A percentile compares a stretch with the other conserved stretches of the same genome.
These are phyloP conservation scores for Xylariaceae sp. DNA, from an alignment of 2,329 filamentous ascomycete species.

Conservation along the genomic window DNA sequence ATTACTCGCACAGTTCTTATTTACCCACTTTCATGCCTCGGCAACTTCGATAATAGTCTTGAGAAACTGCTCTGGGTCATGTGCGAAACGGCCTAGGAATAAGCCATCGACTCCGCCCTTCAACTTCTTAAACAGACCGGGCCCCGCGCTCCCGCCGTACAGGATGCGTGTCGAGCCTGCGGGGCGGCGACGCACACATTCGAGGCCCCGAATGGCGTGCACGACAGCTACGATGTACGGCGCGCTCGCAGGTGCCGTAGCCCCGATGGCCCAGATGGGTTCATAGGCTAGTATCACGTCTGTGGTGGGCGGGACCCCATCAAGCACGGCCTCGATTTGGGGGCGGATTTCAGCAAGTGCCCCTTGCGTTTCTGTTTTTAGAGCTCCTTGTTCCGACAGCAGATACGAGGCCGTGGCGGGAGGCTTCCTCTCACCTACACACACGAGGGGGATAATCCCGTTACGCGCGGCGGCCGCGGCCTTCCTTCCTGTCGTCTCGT, in stretches of 20 bases:
- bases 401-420: background rate
- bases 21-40: slow-evolving; percentile 32
- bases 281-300: slow-evolving; percentile 80
- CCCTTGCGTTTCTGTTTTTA: slow-evolving; percentile 40
- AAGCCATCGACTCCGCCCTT: slow-evolving; percentile 70
- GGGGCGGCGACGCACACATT: slow-evolving; percentile 46
- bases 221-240: slow-evolving; percentile 71
- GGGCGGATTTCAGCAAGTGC: slow-evolving; percentile 63
- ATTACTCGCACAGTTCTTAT: background rate
- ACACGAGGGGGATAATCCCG: slow-evolving; percentile 72
- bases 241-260: slow-evolving; percentile 63
- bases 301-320: slow-evolving; percentile 54
- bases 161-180: slow-evolving; percentile 62
- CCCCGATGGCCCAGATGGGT: slow-evolving; percentile 85
- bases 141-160: slow-evolving; percentile 80
- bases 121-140: slow-evolving; percentile 67
- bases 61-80: slow-evolving; percentile 67
- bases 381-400: slow-evolving; percentile 32
- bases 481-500: slow-evolving; percentile 63
- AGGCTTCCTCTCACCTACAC: slow-evolving; percentile 64
- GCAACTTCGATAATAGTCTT: slow-evolving; percentile 70
- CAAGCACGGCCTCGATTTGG: slow-evolving; percentile 63
- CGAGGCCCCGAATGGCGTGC: slow-evolving; percentile 54
- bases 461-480: slow-evolving; percentile 64
- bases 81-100: slow-evolving; percentile 77